These are phyloP conservation scores for Euphrasia confusa DNA, from an alignment of 257 asterid genomes.

Conservation along the genomic window DNA sequence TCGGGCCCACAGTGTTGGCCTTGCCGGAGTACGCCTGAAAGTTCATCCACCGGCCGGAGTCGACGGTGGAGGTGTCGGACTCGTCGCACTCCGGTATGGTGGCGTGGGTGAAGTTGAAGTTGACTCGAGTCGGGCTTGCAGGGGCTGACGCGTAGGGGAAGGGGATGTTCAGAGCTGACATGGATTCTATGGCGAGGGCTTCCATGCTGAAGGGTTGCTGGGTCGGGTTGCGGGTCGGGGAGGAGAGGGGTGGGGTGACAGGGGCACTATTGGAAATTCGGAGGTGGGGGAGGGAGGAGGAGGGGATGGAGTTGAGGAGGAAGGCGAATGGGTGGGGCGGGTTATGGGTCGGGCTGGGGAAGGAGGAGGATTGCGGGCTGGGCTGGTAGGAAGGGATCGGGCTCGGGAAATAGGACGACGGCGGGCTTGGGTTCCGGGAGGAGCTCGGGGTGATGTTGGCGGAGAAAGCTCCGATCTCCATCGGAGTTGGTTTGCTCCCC, in stretches of 20 bases:
- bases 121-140: constrained; percentile 79
- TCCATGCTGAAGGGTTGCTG: constrained; percentile 64
- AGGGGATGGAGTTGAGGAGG: constrained; percentile 55
- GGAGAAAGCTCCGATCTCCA: constrained; percentile 87
- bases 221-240: constrained; percentile 56
- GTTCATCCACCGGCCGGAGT: constrained; percentile 93
- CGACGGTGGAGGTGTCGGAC: constrained; percentile 79
- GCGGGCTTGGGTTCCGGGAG: constrained; percentile 91
- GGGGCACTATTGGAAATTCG: constrained; percentile 93
- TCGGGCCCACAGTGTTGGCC: constrained; percentile 45
- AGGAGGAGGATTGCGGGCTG: constrained; percentile 87
- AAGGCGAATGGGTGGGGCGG: constrained; percentile 65
- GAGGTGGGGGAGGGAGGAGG: constrained; percentile 70
- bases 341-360: constrained; percentile 72
- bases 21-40: constrained; percentile 47
- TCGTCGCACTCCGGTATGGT: constrained; percentile 96
- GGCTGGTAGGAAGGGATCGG: constrained; percentile 96
- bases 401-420: constrained; percentile 85
- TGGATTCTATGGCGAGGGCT: constrained; percentile 68
- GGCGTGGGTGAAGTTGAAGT: constrained; percentile 55
- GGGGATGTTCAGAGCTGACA: constrained; percentile 80
- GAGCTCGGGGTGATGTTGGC: constrained; percentile 87
- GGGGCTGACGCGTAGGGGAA: constrained; percentile 90
- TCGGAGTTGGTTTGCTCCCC: constrained; percentile 86
- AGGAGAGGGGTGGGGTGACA: constrained; percentile 90